Evolutionary conservation across 2,329 filamentous ascomycete species (phyloP).

Genomic region (Diaporthe longicolla): DNA sequence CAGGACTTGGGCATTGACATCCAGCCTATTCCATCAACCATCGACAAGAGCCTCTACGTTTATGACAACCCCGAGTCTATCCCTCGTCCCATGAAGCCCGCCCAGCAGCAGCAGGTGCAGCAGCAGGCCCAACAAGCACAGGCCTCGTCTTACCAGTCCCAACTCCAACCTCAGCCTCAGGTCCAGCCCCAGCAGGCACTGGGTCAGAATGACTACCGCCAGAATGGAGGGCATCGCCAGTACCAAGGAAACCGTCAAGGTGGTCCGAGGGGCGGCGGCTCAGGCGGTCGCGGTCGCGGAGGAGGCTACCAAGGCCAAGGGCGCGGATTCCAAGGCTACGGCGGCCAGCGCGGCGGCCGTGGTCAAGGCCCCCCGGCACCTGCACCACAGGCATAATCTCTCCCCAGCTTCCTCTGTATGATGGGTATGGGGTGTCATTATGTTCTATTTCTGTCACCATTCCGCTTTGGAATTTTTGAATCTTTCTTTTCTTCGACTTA

Average conservation of each 20-base stretch:
- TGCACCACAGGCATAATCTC: slow-evolving; percentile 44
- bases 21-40: slow-evolving; percentile 91
- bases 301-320: slow-evolving; percentile 48
- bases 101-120: slow-evolving; percentile 37
- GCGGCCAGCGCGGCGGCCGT: slow-evolving; percentile 49
- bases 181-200: slow-evolving; percentile 33
- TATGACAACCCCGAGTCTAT: slow-evolving; percentile 98
- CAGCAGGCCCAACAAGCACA: slow-evolving; percentile 47
- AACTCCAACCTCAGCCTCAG: slow-evolving; percentile 39
- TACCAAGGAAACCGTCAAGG: slow-evolving; percentile 55
- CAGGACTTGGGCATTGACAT: slow-evolving; percentile 98
- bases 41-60: slow-evolving; percentile 98
- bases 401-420: background rate
- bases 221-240: slow-evolving; percentile 57
- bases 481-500: slow-evolving; percentile 28
- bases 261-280: slow-evolving; percentile 49
- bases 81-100: slow-evolving; percentile 77
- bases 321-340: slow-evolving; percentile 50
- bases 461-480: slow-evolving; percentile 30
- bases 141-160: slow-evolving; percentile 23
- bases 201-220: slow-evolving; percentile 55
- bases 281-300: slow-evolving; percentile 52
- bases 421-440: background rate
- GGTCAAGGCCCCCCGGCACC: slow-evolving; percentile 45
- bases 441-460: slow-evolving; percentile 29